Evolutionary conservation across 1,139 yeast species (phyloP).

Genomic region (Lodderomyces elongisporus): DNA sequence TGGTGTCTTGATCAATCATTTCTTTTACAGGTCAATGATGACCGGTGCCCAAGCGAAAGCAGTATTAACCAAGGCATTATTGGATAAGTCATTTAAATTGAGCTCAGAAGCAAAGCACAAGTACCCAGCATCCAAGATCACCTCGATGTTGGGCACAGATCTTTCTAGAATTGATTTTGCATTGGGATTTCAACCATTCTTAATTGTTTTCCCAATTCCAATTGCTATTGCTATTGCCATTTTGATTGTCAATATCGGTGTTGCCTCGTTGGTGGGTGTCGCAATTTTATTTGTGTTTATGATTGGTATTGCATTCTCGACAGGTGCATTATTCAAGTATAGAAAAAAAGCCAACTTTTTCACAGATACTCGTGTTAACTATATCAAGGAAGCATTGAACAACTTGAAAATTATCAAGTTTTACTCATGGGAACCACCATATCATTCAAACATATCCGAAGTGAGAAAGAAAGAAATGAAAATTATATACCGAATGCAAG

Average conservation of each 20-base stretch:
- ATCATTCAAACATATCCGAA: conserved; percentile 39
- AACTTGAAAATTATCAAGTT: conserved; percentile 34
- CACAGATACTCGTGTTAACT: conserved; percentile 31
- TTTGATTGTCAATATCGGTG: conserved; percentile 32
- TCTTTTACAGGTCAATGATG: conserved; percentile 26
- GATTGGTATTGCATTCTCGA: conserved; percentile 18
- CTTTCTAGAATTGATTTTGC: conserved; percentile 34
- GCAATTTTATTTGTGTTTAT: conserved; percentile 27
- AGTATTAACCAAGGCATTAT: conserved; percentile 58
- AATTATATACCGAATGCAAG: conserved; percentile 45
- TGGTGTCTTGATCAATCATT: conserved; percentile 24
- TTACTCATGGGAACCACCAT: conserved; percentile 67
- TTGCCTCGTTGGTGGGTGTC: conserved; percentile 31
- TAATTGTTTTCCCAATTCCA: conserved; percentile 26
- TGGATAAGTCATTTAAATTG: conserved; percentile 61
- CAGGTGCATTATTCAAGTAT: conserved; percentile 23
- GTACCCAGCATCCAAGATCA: conserved; percentile 63
- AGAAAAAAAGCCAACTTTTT: conserved; percentile 24
- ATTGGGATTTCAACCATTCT: conserved; percentile 28
- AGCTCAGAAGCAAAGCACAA: conserved; percentile 55
- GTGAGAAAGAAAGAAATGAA: conserved; percentile 48
- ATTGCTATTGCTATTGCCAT: conserved; percentile 29
- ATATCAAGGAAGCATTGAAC: conserved; percentile 32
- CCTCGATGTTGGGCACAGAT: conserved; percentile 45
- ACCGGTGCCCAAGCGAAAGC: conserved; percentile 68